phyloP scores from a whole-genome alignment of 2,329 filamentous ascomycete species.

The Aspergillus oerlinghausenensis region DNA sequence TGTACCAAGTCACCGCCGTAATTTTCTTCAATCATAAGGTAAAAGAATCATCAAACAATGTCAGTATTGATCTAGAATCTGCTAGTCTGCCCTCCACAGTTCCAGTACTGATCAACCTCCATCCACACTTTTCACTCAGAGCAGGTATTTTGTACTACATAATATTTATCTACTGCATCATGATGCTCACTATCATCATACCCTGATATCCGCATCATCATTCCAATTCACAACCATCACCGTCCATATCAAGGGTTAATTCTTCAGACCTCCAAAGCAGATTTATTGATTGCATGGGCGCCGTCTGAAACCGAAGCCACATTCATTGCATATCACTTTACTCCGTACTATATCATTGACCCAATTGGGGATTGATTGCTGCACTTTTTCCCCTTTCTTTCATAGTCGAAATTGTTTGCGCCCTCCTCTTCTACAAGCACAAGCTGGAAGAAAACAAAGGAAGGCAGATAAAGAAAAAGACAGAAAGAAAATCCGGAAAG shows the following conservation, averaged over 20 bases:
- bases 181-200: not conserved
- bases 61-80: not conserved
- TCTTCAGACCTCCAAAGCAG: not conserved
- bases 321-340: not conserved
- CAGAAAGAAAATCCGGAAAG: conserved; percentile 4
- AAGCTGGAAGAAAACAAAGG: not conserved
- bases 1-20: not conserved
- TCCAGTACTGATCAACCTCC: not conserved
- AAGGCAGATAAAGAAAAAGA: not conserved
- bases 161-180: not conserved
- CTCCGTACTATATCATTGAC: not conserved
- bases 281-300: conserved; percentile 1
- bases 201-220: not conserved
- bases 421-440: not conserved
- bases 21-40: not conserved
- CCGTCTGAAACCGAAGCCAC: conserved; percentile 7
- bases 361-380: not conserved
- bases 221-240: not conserved
- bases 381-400: not conserved
- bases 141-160: not conserved
- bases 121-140: not conserved
- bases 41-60: not conserved
- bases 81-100: not conserved
- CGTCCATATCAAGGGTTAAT: not conserved
- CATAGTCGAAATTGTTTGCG: not conserved